These are phyloP conservation scores for Curvularia spicifera DNA, from an alignment of 2,329 filamentous ascomycete genomes.

Conservation along the genomic window DNA sequence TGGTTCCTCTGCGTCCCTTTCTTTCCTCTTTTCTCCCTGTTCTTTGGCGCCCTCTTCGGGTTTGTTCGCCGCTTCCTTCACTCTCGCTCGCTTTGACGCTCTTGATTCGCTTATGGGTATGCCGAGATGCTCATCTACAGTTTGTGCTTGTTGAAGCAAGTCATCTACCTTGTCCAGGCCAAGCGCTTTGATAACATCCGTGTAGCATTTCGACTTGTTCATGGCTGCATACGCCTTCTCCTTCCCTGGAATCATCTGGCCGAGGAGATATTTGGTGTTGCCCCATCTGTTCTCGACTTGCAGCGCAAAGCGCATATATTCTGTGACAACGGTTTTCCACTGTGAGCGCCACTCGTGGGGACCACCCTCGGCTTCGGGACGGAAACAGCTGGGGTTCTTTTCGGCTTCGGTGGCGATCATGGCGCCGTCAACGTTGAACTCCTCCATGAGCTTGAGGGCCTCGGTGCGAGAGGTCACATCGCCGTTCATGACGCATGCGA, in stretches of 20 bases:
- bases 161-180: conserved; percentile 69
- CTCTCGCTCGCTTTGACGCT: conserved; percentile 54
- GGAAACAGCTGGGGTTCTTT: conserved; percentile 88
- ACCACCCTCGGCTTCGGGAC: conserved; percentile 71
- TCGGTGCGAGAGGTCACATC: conserved; percentile 81
- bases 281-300: conserved; percentile 84
- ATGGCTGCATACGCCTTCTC: conserved; percentile 67
- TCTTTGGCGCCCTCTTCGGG: conserved; percentile 19
- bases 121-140: conserved; percentile 68
- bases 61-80: conserved; percentile 32
- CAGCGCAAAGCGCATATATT: conserved; percentile 75
- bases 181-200: conserved; percentile 69
- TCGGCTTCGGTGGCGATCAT: conserved; percentile 98
- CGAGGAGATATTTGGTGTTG: conserved; percentile 91
- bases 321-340: conserved; percentile 79
- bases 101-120: conserved; percentile 61
- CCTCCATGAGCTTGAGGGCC: conserved; percentile 71
- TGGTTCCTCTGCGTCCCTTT: conserved; percentile 20
- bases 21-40: conserved; percentile 31
- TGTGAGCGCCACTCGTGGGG: conserved; percentile 57
- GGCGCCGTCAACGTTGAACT: conserved; percentile 88
- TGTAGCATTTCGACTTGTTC: conserved; percentile 72
- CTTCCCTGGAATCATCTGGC: conserved; percentile 85
- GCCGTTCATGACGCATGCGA: conserved; percentile 95
- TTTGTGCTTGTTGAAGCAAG: conserved; percentile 67